Base-by-base conservation (phyloP, 306 rosid species). In the Sicyos edulis region DNA sequence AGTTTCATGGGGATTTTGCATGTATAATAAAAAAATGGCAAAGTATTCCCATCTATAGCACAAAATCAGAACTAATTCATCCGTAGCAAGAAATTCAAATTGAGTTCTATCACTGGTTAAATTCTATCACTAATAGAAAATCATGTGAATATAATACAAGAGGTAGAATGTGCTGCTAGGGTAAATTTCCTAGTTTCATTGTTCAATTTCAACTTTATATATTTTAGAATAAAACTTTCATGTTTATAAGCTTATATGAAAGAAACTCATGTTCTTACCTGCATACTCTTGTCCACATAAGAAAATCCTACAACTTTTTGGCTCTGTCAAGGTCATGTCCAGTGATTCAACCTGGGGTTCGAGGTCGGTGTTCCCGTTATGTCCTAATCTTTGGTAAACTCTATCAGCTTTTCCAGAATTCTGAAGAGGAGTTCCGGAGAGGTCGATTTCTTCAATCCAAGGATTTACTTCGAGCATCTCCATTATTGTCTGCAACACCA, bases 271-370 rank as follows among this genome's bases (percentile, higher is more conserved):
- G 13, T 54, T 55, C 40, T 54, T 54, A 85, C 97, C 98, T 76
- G 96, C 95, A 84, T 74, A 80, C 77, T 95, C 96, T 86, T 89
- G 97, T 15, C 97, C 97, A 73, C 96, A 95, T 82, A 95, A 84
- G 86, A 91, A 95, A 57, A 91, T 95, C 57, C 96, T 81, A 72
- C 99, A 87, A 79, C 91, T 95, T 82, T 85, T 87, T 10, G 96
- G 99, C 71, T 85, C 84, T 29, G 95, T 89, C 4, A 95, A 77
- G 22, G 99, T 90, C 97, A 87, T 91, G 77, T 89, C 96, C 80
- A 95, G 88, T 77, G 85, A 82, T 76, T 89, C 99, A 73, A 78
- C 85, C 71, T 87, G 96, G 2, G 98, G 92, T 82, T 91, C 97
- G 7, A 96, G 91, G 80, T 91, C 97, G 50, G 83, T 78, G 78